phyloP scores from a whole-genome alignment of 1,284 basidiomycete species.

The Vanrija pseudolonga region DNA sequence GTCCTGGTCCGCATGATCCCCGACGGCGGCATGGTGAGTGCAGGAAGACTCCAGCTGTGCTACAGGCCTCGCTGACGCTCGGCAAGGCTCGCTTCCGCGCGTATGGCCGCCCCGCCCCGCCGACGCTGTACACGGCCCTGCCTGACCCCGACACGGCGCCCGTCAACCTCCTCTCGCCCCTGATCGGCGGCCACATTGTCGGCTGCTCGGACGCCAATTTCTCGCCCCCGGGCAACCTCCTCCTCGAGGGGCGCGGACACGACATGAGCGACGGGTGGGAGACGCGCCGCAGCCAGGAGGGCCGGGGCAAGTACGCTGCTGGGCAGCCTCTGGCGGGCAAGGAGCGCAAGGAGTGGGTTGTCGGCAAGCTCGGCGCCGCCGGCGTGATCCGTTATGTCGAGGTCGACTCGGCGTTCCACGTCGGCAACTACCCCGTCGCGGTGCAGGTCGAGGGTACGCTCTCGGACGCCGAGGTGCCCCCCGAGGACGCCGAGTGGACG shows the following conservation, averaged over 20 bases:
- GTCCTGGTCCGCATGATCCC: slow-evolving; percentile 94
- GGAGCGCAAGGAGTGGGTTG: slow-evolving; percentile 82
- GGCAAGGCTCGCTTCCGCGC: slow-evolving; percentile 76
- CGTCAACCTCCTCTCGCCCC: slow-evolving; percentile 84
- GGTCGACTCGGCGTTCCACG: slow-evolving; percentile 93
- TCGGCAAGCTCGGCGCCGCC: slow-evolving; percentile 74
- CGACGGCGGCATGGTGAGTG: slow-evolving; percentile 85
- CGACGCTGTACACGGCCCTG: slow-evolving; percentile 37
- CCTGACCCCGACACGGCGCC: slow-evolving; percentile 53
- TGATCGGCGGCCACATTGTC: slow-evolving; percentile 69
- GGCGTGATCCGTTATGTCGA: slow-evolving; percentile 74
- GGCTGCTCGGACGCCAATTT: slow-evolving; percentile 80
- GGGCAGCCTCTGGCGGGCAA: slow-evolving; percentile 48
- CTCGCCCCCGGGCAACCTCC: slow-evolving; percentile 83
- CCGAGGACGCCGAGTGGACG: slow-evolving; percentile 60
- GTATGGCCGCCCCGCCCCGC: slow-evolving; percentile 71
- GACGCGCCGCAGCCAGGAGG: slow-evolving; percentile 77
- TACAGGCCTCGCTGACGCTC: neutral
- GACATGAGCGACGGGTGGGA: slow-evolving; percentile 99
- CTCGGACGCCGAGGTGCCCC: slow-evolving; percentile 35
- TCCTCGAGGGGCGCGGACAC: slow-evolving; percentile 80
- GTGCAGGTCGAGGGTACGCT: slow-evolving; percentile 30
- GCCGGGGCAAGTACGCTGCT: slow-evolving; percentile 57
- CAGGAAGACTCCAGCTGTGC: slow-evolving; percentile 4
- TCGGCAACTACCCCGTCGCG: slow-evolving; percentile 89